Conservation (phyloP, 2,329 filamentous ascomycete genomes). For the Paecilomyces sp. region DNA sequence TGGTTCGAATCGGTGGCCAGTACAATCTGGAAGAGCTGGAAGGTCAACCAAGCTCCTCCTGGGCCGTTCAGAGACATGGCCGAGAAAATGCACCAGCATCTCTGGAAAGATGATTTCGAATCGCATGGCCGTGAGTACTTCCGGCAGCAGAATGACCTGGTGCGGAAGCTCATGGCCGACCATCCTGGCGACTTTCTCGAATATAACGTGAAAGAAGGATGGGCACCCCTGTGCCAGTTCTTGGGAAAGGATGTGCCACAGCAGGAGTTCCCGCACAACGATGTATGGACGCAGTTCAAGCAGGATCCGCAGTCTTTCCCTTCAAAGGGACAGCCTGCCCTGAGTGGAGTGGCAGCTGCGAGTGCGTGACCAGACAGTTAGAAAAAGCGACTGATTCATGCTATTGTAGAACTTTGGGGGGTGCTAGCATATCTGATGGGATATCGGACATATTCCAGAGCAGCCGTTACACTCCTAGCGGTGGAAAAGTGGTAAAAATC, state of each 20-base stretch:
- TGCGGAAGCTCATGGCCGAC: conserved; percentile 22
- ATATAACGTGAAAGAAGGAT: conserved; percentile 39
- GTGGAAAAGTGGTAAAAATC: no score
- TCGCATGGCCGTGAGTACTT: conserved; percentile 3
- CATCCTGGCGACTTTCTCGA: conserved; percentile 37
- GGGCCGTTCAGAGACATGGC: neutral
- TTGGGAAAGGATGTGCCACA: conserved; percentile 21
- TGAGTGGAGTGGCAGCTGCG: no score
- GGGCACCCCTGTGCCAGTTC: conserved; percentile 42
- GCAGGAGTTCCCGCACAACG: neutral
- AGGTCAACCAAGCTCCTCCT: neutral
- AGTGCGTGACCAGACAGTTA: no score
- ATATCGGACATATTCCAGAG: no score
- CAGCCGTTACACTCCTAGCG: no score
- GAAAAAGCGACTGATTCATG: no score
- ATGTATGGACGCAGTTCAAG: neutral
- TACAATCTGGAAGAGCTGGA: conserved; percentile 1
- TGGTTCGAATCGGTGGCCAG: conserved; percentile 13
- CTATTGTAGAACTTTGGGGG: no score
- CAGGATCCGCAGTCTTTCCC: neutral
- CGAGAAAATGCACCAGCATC: conserved; percentile 22
- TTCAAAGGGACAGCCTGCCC: no score
- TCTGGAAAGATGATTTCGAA: conserved; percentile 53
- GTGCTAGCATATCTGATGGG: no score
- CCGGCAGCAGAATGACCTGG: conserved; percentile 41